Percentiles rank a stretch among this genome's conserved stretches.
Conservation (phyloP, 495 filamentous ascomycete genomes). For the Astrothelium macrocarpum region DNA sequence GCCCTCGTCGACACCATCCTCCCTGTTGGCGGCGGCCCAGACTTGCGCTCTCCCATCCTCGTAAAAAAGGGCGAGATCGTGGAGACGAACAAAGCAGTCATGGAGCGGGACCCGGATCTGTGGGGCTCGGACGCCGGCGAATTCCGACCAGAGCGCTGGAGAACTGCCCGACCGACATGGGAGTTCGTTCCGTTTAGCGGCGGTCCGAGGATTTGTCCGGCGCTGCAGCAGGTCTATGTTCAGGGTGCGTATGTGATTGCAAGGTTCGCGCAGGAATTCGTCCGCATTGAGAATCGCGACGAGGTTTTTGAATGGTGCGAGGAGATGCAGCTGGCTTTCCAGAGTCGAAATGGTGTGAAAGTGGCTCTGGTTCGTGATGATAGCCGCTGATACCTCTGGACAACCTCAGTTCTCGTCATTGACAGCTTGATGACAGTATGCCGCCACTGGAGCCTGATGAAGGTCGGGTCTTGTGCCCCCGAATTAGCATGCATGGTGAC, state of each 20-base stretch:
- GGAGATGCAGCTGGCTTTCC: too few species aligned
- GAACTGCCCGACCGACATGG: conserved; percentile 18
- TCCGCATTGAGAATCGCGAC: neutral
- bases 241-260: neutral
- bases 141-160: conserved; percentile 33
- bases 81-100: conserved; percentile 18
- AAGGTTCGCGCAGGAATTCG: neutral
- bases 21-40: conserved; percentile 28
- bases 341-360: too few species aligned
- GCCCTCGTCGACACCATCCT: conserved; percentile 27
- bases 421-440: too few species aligned
- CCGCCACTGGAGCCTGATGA: too few species aligned
- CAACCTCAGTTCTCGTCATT: too few species aligned
- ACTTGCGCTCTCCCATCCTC: conserved; percentile 25
- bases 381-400: too few species aligned
- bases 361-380: too few species aligned
- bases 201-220: conserved; percentile 25
- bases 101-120: conserved; percentile 28
- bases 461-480: too few species aligned
- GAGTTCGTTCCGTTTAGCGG: conserved; percentile 36
- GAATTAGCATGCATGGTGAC: too few species aligned
- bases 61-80: conserved; percentile 22
- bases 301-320: too few species aligned
- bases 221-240: neutral
- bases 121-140: conserved; percentile 29